These are phyloP conservation scores for Pachyrhizus erosus DNA, from an alignment of 306 rosid species.

Conservation along the genomic window DNA sequence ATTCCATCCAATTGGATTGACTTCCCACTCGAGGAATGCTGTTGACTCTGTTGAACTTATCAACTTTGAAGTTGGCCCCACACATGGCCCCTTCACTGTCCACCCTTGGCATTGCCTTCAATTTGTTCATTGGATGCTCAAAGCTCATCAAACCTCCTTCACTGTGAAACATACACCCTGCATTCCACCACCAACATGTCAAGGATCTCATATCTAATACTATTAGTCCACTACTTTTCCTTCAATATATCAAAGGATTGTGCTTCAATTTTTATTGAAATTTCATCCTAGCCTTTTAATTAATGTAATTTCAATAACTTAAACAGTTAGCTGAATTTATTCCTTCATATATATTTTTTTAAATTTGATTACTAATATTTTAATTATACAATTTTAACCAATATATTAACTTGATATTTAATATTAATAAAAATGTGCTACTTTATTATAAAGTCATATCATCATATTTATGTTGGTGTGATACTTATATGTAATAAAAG, in stretches of 20 bases:
- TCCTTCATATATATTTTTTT: too few species aligned
- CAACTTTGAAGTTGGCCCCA: slow-evolving; percentile 95
- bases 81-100: slow-evolving; percentile 96
- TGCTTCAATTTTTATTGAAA: too few species aligned
- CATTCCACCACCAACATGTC: slow-evolving; percentile 32
- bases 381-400: not conserved
- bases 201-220: not conserved
- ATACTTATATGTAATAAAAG: not conserved
- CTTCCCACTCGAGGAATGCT: slow-evolving; percentile 95
- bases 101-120: slow-evolving; percentile 93
- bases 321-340: too few species aligned
- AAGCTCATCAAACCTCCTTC: slow-evolving; percentile 93
- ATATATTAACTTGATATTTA: too few species aligned
- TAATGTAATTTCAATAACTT: not conserved
- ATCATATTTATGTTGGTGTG: too few species aligned
- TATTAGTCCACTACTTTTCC: not conserved
- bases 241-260: too few species aligned
- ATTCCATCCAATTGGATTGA: slow-evolving; percentile 74
- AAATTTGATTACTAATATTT: not conserved
- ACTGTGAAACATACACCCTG: slow-evolving; percentile 94
- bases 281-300: not conserved
- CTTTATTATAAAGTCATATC: too few species aligned
- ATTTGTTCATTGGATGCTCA: slow-evolving; percentile 95
- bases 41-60: slow-evolving; percentile 72
- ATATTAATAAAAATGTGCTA: too few species aligned